Conservation (phyloP, 345 rosid species). For the Clausena lansium region DNA sequence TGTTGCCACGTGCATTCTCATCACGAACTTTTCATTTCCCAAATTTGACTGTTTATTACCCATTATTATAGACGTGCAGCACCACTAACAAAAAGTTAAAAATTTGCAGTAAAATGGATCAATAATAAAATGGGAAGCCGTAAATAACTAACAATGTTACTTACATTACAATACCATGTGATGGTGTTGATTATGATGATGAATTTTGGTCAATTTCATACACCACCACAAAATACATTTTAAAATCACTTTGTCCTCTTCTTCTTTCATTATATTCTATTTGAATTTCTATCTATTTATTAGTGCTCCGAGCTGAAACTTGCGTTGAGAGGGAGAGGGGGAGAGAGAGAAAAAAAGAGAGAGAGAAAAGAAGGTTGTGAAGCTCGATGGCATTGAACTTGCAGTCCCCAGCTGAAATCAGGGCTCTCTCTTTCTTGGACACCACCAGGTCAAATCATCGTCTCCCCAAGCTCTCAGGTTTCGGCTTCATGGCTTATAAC, state of each 20-base stretch:
- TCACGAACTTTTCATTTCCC: no score
- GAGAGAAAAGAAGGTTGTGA: not conserved
- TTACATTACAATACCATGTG: not conserved
- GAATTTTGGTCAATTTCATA: no score
- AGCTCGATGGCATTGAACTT: conserved; percentile 66
- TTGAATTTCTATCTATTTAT: no score
- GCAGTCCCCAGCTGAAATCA: conserved; percentile 57
- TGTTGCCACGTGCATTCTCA: not conserved
- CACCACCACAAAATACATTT: not conserved
- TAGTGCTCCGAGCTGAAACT: not conserved
- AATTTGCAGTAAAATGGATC: no score
- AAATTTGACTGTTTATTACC: no score
- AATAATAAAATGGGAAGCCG: no score
- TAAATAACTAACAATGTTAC: no score
- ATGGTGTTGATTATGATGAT: not conserved
- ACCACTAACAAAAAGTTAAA: no score
- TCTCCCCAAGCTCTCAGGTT: conserved; percentile 62
- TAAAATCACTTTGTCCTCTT: not conserved
- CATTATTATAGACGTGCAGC: no score
- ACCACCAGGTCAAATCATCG: conserved; percentile 42
- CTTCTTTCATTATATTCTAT: not conserved
- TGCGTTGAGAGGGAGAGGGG: not conserved
- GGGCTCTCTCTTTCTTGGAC: conserved; percentile 62
- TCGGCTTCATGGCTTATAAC: not conserved
- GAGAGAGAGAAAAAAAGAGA: no score